Evolutionary conservation across 257 asterid genomes (phyloP), one percentile per base, ranked within the genome.

Genomic region (Salvia rosmarinus): DNA sequence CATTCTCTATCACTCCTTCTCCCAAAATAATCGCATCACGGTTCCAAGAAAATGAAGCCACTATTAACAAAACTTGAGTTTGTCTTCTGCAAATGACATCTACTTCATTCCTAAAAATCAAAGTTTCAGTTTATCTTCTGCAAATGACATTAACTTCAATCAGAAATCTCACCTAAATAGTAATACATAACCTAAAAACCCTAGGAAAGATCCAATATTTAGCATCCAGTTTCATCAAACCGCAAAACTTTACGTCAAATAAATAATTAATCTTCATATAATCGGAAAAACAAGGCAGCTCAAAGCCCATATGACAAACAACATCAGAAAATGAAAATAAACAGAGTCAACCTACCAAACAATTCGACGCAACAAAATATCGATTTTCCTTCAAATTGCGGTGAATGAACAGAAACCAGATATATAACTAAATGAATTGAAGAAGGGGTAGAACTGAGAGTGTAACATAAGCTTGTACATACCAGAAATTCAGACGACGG

Each of bases 1-100:
- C 96, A 92, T 92, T 35, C 44, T 74, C 43, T 46, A 64, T 44
- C 68, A 50, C 77, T 68, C 59, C 71, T 50, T 64, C 40, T 60
- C 10, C 39, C 64, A 60, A 58, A 34, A 66, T 8, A 13, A 46
- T 54, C 43, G n/a, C 17, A 68, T 71, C 28, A 39, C 64, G 74
- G 21, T 59, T 23, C 66, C 67, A 73, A 35, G 9, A 21, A 44
- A 40, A 25, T 9, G 16, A 47, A 39, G 37, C 20, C 23, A 60
- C 51, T 20, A 13, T 14, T 37, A 57, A 64, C n/a, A 37, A 63
- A 68, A 12, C 35, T 35, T 58, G 25, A 68, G 64, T 58, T 42
- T 12, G 70, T 57, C 59, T 64, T 68, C 77, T 3, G 30, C 30
- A 25, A 25, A 25, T 25, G 3, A 25, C 30, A 25, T 25, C 1